Evolutionary conservation across 2,329 filamentous ascomycete genomes (phyloP).

Genomic region (Fusarium redolens): DNA sequence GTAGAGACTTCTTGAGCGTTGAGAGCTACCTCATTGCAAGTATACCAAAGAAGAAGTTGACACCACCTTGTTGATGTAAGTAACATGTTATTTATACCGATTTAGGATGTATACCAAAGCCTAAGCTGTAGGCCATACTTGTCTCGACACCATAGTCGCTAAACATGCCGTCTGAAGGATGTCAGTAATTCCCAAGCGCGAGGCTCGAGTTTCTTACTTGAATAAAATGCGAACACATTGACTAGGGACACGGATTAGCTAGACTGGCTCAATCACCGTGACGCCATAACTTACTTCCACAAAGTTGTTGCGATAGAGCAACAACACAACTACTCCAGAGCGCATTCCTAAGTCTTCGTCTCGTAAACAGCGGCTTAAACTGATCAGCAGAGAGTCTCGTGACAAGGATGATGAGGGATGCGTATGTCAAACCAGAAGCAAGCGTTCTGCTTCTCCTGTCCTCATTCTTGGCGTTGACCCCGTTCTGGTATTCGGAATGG

Average conservation of each 20-base stretch:
- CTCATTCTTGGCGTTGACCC: background rate
- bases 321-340: conserved; percentile 44
- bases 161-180: conserved; percentile 19
- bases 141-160: conserved; percentile 30
- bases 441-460: no score
- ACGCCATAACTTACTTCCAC: conserved; percentile 30
- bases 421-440: conserved; percentile 26
- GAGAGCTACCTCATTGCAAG: conserved; percentile 46
- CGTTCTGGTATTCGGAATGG: background rate
- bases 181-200: background rate
- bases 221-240: conserved; percentile 58
- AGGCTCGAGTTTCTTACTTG: conserved; percentile 41
- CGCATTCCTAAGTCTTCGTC: conserved; percentile 30
- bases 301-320: conserved; percentile 45
- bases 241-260: conserved; percentile 2
- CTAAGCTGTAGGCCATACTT: conserved; percentile 39
- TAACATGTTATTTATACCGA: background rate
- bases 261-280: fast-evolving
- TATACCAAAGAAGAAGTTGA: conserved; percentile 53
- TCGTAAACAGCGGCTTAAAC: conserved; percentile 27
- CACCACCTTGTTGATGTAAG: conserved; percentile 43
- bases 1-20: fast-evolving
- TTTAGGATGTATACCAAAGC: conserved; percentile 43
- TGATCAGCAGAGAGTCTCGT: conserved; percentile 29
- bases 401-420: conserved; percentile 14